Base-by-base conservation (phyloP, 129 eudicot species). In the Artemisia argyi region DNA sequence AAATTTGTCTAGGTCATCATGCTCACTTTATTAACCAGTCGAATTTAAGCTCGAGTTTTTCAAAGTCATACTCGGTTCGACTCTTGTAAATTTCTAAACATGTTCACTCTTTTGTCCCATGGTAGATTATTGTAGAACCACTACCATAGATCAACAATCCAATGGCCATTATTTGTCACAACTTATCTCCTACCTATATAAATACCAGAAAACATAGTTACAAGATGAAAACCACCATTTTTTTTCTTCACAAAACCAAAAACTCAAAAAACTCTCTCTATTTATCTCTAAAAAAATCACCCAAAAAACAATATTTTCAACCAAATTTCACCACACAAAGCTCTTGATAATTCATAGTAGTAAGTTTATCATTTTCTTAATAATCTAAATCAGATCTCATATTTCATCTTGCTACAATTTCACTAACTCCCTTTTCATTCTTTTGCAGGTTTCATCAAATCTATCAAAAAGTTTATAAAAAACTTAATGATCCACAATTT, bases 181-280 rank as follows among this genome's bases (percentile, higher is more conserved):
- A 19, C 61, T 67, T 20, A 76, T 76, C 80, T 12, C 73, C 60
- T 60, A 76, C 74, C 74, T 67, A 67, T 71, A 71, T 76, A 76
- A 76, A 76, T 58, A 19, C 52, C 80, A 58, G 61, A 67, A 76
- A 76, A 67, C 69, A 57, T 50, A 76, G 68, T 48, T 66, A 3
- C 52, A 68, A 67, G 73, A 48, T 66, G 59, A 59, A 47, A 52
- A 76, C 17, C 48, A 58, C 74, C 80, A 76, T 67, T 66, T 76
- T 20, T 20, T 20, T 65, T 76, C 48, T 49, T 60, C 60, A 67
- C 60, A 7, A 51, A 72, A 24, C 39, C 60, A 7, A 32, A 72
- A 24, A 59, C 16, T 48, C 28, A 13, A 51, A 11, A 19, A 15
- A 35, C 73, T 53, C 78, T 65, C 79, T 51, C 61, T n/a, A 13